phyloP scores from a whole-genome alignment of 352 stramenopile species.

The Pythium dissimile region DNA sequence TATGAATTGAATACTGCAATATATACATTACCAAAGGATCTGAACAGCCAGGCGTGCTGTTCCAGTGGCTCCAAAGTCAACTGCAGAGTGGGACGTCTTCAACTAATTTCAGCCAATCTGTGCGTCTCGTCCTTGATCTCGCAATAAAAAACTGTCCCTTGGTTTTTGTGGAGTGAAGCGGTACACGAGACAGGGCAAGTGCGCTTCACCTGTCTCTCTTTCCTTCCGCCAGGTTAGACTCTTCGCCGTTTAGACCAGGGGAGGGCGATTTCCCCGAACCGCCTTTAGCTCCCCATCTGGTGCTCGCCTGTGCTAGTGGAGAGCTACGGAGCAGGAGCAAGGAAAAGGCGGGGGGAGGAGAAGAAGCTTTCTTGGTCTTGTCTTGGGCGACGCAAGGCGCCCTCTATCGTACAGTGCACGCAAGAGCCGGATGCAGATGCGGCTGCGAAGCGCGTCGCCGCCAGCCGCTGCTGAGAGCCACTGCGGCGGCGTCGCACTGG shows the following conservation, averaged over 20 bases:
- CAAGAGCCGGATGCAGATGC: slow-evolving; percentile 15
- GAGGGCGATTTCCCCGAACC: not conserved
- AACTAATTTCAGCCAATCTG: slow-evolving; percentile 11
- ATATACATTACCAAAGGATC: slow-evolving; percentile 1
- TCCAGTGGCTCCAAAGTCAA: slow-evolving; percentile 9
- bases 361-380: not conserved
- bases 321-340: not conserved
- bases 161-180: not conserved
- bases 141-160: not conserved
- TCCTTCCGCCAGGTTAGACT: not conserved
- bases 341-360: not conserved
- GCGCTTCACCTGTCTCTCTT: not conserved
- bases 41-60: not conserved
- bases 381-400: no score
- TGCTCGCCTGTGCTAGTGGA: no score
- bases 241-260: no score
- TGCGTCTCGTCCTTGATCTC: not conserved
- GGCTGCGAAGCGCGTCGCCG: slow-evolving; percentile 8
- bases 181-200: not conserved
- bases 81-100: not conserved
- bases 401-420: no score
- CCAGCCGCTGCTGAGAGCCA: not conserved
- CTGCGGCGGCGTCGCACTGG: not conserved
- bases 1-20: no score
- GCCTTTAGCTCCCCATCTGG: not conserved